Conservation (phyloP, 106 monocot species). For the Apostasia shenzhenica region DNA sequence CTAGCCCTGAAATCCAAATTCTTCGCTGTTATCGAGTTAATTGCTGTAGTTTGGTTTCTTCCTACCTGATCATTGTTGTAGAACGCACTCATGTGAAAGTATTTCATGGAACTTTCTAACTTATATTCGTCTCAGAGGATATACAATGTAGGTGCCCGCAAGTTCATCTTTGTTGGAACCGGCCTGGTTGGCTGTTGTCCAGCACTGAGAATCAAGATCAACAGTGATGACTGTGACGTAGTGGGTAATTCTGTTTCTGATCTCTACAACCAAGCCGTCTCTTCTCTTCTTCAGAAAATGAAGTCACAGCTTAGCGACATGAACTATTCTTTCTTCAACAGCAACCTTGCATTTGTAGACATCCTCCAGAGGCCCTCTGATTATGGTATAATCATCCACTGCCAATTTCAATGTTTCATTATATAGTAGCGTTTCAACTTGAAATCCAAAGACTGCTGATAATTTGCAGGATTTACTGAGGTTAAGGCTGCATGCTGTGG, state of each 20-base stretch:
- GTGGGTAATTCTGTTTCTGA: constrained; percentile 29
- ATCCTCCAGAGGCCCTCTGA: constrained; percentile 17
- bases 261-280: constrained; percentile 24
- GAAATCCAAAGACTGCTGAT: not conserved
- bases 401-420: too few species aligned
- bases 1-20: too few species aligned
- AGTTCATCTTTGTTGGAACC: constrained; percentile 30
- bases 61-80: too few species aligned
- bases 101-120: not conserved
- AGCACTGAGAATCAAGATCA: constrained; percentile 18
- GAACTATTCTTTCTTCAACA: constrained; percentile 55
- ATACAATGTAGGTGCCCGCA: constrained; percentile 49
- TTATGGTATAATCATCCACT: constrained; percentile 21
- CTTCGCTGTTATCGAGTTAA: too few species aligned
- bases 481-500: constrained; percentile 60
- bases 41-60: too few species aligned
- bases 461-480: constrained; percentile 33
- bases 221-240: constrained; percentile 20
- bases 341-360: constrained; percentile 19
- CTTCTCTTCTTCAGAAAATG: constrained; percentile 29
- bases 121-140: constrained; percentile 19
- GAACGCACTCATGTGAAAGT: too few species aligned
- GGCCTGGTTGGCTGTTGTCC: constrained; percentile 48
- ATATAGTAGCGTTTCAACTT: not conserved
- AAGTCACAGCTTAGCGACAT: constrained; percentile 31